Percentiles rank a stretch among this genome's conserved stretches.
These are phyloP conservation scores for Aspergillus sojae DNA, from an alignment of 2,329 filamentous ascomycete species.

Conservation along the genomic window DNA sequence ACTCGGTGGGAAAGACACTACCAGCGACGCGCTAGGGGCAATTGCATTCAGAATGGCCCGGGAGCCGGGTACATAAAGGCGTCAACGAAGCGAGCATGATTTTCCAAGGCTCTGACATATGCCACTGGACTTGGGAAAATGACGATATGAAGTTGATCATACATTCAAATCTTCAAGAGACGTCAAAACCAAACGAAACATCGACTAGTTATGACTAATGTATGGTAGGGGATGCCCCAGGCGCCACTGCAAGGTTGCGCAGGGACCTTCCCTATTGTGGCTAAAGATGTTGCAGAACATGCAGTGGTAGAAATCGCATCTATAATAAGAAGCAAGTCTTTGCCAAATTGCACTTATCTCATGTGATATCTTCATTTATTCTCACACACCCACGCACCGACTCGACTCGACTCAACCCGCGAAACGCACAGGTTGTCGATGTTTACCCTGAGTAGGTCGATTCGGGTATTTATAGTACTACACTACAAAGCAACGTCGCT, in stretches of 20 bases:
- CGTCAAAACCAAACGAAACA: not conserved
- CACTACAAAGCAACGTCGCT: not conserved
- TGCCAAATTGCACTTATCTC: not conserved
- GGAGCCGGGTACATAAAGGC: not conserved
- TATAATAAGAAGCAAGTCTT: not conserved
- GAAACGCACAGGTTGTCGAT: not conserved
- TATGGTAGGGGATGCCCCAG: conserved; percentile 8
- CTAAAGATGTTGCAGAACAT: not conserved
- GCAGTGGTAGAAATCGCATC: not conserved
- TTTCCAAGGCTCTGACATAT: not conserved
- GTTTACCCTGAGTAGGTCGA: no score
- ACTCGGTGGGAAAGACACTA: not conserved
- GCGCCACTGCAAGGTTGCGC: not conserved
- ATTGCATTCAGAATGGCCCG: no score
- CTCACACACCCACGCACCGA: not conserved
- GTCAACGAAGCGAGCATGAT: not conserved
- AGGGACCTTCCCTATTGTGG: not conserved
- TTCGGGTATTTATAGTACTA: not conserved
- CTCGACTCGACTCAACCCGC: not conserved
- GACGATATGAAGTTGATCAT: not conserved
- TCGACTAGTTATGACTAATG: not conserved
- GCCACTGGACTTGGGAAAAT: not conserved
- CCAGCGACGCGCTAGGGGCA: not conserved
- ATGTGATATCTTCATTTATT: not conserved
- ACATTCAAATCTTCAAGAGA: not conserved